Evolutionary conservation across 1,284 basidiomycete species (phyloP), one percentile per base, ranked within the genome.

Genomic region (Cutaneotrichosporon spelunceum): DNA sequence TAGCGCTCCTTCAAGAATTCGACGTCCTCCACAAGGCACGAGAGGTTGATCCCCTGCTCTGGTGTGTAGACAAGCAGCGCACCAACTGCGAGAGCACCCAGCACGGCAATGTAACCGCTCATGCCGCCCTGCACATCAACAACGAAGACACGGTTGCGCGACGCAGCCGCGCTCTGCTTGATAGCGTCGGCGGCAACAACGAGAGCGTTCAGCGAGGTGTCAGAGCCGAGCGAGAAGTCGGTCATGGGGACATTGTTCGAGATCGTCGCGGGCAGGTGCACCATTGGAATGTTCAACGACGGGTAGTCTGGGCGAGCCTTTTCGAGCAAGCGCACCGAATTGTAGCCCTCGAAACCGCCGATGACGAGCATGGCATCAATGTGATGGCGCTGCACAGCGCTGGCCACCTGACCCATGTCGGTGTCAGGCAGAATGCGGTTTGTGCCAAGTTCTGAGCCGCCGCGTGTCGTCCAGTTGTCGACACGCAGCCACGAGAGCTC

Each of bases 211-310:
- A 99, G 82, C 75, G 90, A 91, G 34, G 95, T 99, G 75, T 99
- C 95, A 65, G 88, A 90, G 16, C 95, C 95, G 58, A 99, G 81
- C 75, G 91, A 94, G 78, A 91, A 93, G 78, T 99, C 94, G 61
- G 93, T 97, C 81, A 98, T 79, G 1, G 96, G 95, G 7, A 99
- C 93, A 70, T 99, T 99, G 82, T 99, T 99, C 66, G 90, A 93
- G 73, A 99, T 88, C 53, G 94, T 98, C 33, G 94, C 94, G 2
- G 93, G 93, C 4, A 97, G 82, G 75, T 95, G 92, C 39, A 88
- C 88, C 85, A 96, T 90, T 27, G 93, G 93, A 67, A 97, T 90
- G 70, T 93, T 88, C 83, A 98, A 91, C 56, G 89, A 86, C 21
- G 93, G 91, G 78, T 98, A 96, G 71, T 86, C 79, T 67, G 87